These are phyloP conservation scores for Mycena kentingensis DNA, from an alignment of 768 basidiomycete genomes.

Conservation along the genomic window DNA sequence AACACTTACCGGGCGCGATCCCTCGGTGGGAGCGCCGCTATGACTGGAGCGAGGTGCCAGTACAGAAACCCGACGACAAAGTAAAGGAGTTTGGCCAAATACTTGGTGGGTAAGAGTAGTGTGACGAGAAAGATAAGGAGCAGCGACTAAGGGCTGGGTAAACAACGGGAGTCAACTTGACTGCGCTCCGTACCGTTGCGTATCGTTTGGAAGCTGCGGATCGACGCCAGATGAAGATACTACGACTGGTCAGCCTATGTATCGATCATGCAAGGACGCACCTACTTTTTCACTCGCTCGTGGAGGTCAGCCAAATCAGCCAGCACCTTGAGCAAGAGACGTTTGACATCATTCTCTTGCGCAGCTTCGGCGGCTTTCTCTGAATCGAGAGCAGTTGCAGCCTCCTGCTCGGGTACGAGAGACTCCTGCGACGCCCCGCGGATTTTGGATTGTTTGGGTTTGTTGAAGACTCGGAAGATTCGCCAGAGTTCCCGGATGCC, in stretches of 20 bases:
- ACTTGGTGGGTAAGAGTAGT: slow-evolving; percentile 49
- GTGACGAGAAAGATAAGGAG: slow-evolving; percentile 41
- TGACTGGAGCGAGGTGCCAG: slow-evolving; percentile 64
- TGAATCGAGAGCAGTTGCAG: slow-evolving; percentile 13
- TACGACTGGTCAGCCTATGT: slow-evolving; percentile 26
- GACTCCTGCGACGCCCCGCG: slow-evolving; percentile 9
- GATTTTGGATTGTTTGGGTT: slow-evolving; percentile 35
- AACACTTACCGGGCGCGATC: slow-evolving; percentile 46
- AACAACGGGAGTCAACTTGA: slow-evolving; percentile 6
- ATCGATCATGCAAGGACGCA: neutral
- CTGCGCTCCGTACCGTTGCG: slow-evolving; percentile 40
- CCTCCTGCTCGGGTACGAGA: slow-evolving; percentile 2
- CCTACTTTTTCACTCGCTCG: slow-evolving; percentile 66
- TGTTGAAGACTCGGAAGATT: slow-evolving; percentile 46
- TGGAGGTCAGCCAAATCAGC: slow-evolving; percentile 59
- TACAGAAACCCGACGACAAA: slow-evolving; percentile 53
- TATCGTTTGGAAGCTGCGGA: slow-evolving; percentile 53
- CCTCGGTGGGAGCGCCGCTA: slow-evolving; percentile 50
- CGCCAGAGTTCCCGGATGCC: slow-evolving; percentile 57
- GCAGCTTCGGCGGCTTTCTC: slow-evolving; percentile 32
- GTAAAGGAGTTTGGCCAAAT: slow-evolving; percentile 49
- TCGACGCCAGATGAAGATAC: slow-evolving; percentile 69
- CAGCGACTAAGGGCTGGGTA: slow-evolving; percentile 36
- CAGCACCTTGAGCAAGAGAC: slow-evolving; percentile 40
- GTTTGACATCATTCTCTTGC: slow-evolving; percentile 46